Base-by-base conservation (phyloP, 331 rosid genomes). In the Pyrus hybrid region DNA sequence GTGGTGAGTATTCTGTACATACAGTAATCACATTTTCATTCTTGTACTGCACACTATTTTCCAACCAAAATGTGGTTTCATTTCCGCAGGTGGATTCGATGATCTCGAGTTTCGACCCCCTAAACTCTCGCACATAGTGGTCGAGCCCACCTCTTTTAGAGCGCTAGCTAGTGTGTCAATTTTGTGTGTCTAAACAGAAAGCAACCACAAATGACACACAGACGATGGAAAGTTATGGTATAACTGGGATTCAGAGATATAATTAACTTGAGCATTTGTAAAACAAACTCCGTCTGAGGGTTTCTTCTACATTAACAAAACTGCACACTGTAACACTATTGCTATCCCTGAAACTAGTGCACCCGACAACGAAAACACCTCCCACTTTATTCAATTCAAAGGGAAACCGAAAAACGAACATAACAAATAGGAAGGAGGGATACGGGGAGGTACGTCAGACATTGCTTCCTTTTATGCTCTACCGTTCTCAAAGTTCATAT, bases 301-400 rank as follows among this genome's bases (percentile, higher is more conserved):
- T 76, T 67, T 30, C 56, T 70, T 32, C 47, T 73, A 77, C 82
- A 53, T 61, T 58, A 80, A 76, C 71, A 82, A 68, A 77, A 80
- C 81, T 79, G 82, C 76, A 80, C 79, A 65, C 17, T 49, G 51
- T 67, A 77, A 78, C 74, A 71, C 80, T 58, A 83, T 2, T 28
- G 72, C 79, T 76, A 83, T 33, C 43, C 57, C 84, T 68, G 18
- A 70, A 30, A 23, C 72, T 60, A 54, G 20, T 9, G 70, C 33
- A 6, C 57, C 21, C 6, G 79, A 81, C 41, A 33, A 28, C 32
- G 16, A 64, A 72, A 73, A 82, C 68, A 75, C 75, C 88, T 77
- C 84, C 75, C 74, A 13, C 63, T 77, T 91, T 88, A 87, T 87
- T 85, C 47, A 22, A 41, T 43, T 53, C 66, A 75, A 58, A 47